Evolutionary conservation across 2,329 filamentous ascomycete species (phyloP).

Genomic region (Epicoccum sorghinum): DNA sequence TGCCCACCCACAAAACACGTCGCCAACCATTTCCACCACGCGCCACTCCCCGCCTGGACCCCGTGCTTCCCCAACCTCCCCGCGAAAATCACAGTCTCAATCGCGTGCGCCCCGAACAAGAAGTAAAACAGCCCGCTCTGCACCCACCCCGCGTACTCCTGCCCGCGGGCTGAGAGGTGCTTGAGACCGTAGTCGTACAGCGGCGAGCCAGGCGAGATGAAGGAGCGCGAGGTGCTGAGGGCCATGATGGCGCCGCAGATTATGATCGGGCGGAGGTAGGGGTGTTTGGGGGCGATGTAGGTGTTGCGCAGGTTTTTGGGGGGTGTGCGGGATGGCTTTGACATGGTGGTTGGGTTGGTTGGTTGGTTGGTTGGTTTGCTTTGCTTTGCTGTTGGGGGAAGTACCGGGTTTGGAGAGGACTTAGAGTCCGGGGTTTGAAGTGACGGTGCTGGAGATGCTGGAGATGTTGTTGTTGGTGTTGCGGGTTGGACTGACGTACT

Average conservation of each 20-base stretch:
- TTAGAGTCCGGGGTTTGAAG: too few species aligned
- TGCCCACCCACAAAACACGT: conserved; percentile 34
- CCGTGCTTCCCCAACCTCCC: conserved; percentile 24
- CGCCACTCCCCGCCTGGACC: conserved; percentile 18
- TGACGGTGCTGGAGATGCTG: too few species aligned
- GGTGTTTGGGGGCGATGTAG: conserved; percentile 21
- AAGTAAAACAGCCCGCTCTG: conserved; percentile 33
- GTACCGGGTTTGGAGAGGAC: too few species aligned
- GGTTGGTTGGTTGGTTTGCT: too few species aligned
- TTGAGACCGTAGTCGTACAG: conserved; percentile 22
- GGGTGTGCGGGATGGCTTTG: too few species aligned
- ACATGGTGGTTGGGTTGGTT: too few species aligned
- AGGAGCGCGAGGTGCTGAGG: conserved; percentile 22
- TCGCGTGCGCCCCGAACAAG: conserved; percentile 28
- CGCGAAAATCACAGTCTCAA: conserved; percentile 30
- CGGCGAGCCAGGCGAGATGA: conserved; percentile 28
- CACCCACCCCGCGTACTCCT: conserved; percentile 27
- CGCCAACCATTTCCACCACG: conserved; percentile 34
- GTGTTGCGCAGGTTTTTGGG: conserved; percentile 27
- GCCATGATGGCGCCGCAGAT: conserved; percentile 34
- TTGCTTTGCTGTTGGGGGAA: too few species aligned
- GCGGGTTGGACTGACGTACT: too few species aligned
- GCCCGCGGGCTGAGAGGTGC: conserved; percentile 10
- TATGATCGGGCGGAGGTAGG: conserved; percentile 28
- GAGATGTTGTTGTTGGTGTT: too few species aligned